Evolutionary conservation across 2,329 filamentous ascomycete species (phyloP), one percentile per base, ranked within the genome.

Genomic region (Colletotrichum noveboracense): DNA sequence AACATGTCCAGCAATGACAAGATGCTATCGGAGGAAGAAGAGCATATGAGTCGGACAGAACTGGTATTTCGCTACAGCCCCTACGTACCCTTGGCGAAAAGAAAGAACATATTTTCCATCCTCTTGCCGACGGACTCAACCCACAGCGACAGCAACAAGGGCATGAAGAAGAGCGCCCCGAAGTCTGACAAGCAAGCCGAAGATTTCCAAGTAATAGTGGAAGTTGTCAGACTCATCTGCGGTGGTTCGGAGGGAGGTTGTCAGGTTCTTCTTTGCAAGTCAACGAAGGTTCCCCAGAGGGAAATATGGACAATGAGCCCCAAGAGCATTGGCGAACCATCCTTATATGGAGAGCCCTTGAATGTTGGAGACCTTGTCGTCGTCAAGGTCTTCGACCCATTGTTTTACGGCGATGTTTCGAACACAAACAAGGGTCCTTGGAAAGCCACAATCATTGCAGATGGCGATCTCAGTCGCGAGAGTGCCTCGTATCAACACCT

Each of bases 241-340:
- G 52, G 52, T 7, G 52, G 52, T 16, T 14, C 21, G 12, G 52
- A 56, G 5, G 21, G 0, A 0, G 52, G 52, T 26, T 56, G 52
- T 26, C 52, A 56, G 14, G 1, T 56, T 24, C 52, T 56, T 26
- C 24, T 1, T 0, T 56, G 52, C 52, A 6, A 26, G 52, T 3
- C 5, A 4, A 56, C 1, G 24, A 3, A 3, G 2, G 52, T 3
- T 0, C 24, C 52, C 14, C 0, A 56, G 38, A 0, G 1, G 12
- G 3, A 26, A 16, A 9, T 1, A 28, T 26, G 21, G 52, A 10
- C 38, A 18, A 1, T 1, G 24, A 24, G 5, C 2, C 13, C 0
- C 24, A 3, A 24, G 4, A 28, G 14, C 2, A 56, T 2, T 3
- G 52, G 6, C 4, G 52, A 10, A 26, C 0, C 7, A 7, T 16